A percentile compares a stretch with the other conserved stretches of the same genome.
phyloP scores from a whole-genome alignment of 345 rosid genomes.

The Bruguiera sexangula region DNA sequence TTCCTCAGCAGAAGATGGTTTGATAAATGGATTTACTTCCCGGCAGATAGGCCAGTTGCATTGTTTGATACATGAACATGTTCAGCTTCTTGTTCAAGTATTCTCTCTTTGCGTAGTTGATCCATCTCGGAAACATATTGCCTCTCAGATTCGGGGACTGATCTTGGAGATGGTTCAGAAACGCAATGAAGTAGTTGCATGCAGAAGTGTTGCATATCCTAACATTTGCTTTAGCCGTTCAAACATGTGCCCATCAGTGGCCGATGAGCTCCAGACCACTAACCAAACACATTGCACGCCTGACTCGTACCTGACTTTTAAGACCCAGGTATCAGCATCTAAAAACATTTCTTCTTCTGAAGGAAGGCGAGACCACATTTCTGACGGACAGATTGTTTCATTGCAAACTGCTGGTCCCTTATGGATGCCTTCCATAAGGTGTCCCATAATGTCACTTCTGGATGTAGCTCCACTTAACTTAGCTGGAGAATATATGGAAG shows the following conservation, averaged over 20 bases:
- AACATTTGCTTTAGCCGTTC: slow-evolving; percentile 42
- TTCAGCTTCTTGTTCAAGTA: slow-evolving; percentile 85
- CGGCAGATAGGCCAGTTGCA: slow-evolving; percentile 72
- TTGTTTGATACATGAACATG: slow-evolving; percentile 77
- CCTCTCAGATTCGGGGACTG: slow-evolving; percentile 65
- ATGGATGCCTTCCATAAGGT: slow-evolving; percentile 46
- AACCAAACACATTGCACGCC: slow-evolving; percentile 16
- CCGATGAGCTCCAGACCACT: slow-evolving; percentile 24
- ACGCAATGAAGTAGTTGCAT: slow-evolving; percentile 47
- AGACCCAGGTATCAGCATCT: slow-evolving; percentile 26
- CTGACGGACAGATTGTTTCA: slow-evolving; percentile 24
- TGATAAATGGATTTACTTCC: slow-evolving; percentile 55
- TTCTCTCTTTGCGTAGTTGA: slow-evolving; percentile 75
- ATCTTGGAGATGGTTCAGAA: slow-evolving; percentile 61
- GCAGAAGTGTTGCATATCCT: slow-evolving; percentile 55
- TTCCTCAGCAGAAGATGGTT: slow-evolving; percentile 30
- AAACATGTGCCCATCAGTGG: slow-evolving; percentile 39
- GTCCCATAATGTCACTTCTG: slow-evolving; percentile 45
- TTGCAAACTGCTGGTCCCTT: slow-evolving; percentile 22
- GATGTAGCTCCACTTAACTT: slow-evolving; percentile 61
- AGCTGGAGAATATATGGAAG: slow-evolving; percentile 56
- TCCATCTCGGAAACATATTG: slow-evolving; percentile 63
- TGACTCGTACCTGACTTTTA: slow-evolving; percentile 19
- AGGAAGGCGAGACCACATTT: slow-evolving; percentile 15
- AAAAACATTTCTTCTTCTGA: slow-evolving; percentile 16